Evolutionary conservation across 768 basidiomycete genomes (phyloP).

Genomic region (Amanita muscaria): DNA sequence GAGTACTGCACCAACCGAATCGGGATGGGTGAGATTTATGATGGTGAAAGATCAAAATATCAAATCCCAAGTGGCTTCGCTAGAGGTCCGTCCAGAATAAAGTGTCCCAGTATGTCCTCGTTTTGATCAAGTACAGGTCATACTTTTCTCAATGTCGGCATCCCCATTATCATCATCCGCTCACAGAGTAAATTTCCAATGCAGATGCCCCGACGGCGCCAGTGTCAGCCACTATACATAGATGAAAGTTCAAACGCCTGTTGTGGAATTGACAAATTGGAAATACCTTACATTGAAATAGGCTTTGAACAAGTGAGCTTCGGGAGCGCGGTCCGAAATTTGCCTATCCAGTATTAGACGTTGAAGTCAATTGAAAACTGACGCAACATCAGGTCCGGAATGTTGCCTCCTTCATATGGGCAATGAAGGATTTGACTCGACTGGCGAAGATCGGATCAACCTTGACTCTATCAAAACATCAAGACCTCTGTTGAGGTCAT

Average conservation of each 20-base stretch:
- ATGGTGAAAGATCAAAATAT: conserved; percentile 57
- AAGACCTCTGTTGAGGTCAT: conserved; percentile 52
- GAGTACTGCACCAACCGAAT: conserved; percentile 63
- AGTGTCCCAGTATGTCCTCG: conserved; percentile 44
- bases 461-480: conserved; percentile 62
- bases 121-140: conserved; percentile 56
- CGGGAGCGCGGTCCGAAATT: conserved; percentile 54
- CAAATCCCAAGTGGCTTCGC: conserved; percentile 58
- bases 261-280: background rate
- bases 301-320: too few relatives aligned
- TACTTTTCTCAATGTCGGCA: conserved; percentile 62
- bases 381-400: conserved; percentile 54
- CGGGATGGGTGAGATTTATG: conserved; percentile 58
- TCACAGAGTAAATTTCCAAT: conserved; percentile 60
- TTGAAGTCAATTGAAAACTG: conserved; percentile 15
- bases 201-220: conserved; percentile 62
- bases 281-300: conserved; percentile 36
- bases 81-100: conserved; percentile 61
- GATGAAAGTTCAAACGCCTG: background rate
- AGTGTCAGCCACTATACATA: conserved; percentile 49
- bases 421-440: conserved; percentile 56
- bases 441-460: conserved; percentile 52
- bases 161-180: conserved; percentile 67
- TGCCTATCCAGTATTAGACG: conserved; percentile 29
- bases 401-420: conserved; percentile 62